phyloP scores from a whole-genome alignment of 1,284 basidiomycete genomes.

The Abortiporus biennis region DNA sequence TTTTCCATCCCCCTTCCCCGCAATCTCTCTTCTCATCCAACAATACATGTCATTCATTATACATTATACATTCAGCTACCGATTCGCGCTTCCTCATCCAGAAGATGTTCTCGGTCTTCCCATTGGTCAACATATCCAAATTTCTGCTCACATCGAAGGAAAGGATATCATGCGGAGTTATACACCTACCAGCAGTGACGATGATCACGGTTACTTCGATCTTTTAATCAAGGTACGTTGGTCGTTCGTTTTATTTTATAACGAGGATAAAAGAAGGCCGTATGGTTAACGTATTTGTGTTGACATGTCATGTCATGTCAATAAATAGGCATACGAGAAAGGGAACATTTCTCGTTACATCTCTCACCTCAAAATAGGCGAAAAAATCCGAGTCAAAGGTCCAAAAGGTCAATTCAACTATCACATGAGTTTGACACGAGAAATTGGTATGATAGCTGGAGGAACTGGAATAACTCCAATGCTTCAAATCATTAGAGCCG shows the following conservation, averaged over 20 bases:
- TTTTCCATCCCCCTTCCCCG: too few relatives aligned
- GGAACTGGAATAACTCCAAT: slow-evolving; percentile 96
- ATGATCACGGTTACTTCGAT: slow-evolving; percentile 91
- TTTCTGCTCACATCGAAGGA: slow-evolving; percentile 87
- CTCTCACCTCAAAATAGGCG: slow-evolving; percentile 76
- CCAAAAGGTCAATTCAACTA: slow-evolving; percentile 94
- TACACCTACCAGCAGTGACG: slow-evolving; percentile 91
- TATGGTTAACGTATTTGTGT: too few relatives aligned
- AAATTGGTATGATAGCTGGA: slow-evolving; percentile 95
- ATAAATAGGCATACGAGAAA: slow-evolving; percentile 81
- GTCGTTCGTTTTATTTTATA: too few relatives aligned
- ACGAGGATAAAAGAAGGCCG: too few relatives aligned
- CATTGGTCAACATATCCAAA: slow-evolving; percentile 93
- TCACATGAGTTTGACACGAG: slow-evolving; percentile 56
- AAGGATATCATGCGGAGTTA: slow-evolving; percentile 90
- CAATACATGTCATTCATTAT: too few relatives aligned
- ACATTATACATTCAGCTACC: slow-evolving; percentile 76
- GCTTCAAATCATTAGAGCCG: slow-evolving; percentile 93
- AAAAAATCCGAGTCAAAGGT: slow-evolving; percentile 86
- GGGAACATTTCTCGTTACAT: slow-evolving; percentile 94
- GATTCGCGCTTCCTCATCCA: slow-evolving; percentile 74
- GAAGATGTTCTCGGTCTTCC: slow-evolving; percentile 87
- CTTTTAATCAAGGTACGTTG: slow-evolving; percentile 87
- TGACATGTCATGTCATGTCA: slow-evolving; percentile 2
- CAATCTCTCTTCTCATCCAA: too few relatives aligned